phyloP scores from a whole-genome alignment of 1,284 basidiomycete species.

The Sphaerobolus stellatus region DNA sequence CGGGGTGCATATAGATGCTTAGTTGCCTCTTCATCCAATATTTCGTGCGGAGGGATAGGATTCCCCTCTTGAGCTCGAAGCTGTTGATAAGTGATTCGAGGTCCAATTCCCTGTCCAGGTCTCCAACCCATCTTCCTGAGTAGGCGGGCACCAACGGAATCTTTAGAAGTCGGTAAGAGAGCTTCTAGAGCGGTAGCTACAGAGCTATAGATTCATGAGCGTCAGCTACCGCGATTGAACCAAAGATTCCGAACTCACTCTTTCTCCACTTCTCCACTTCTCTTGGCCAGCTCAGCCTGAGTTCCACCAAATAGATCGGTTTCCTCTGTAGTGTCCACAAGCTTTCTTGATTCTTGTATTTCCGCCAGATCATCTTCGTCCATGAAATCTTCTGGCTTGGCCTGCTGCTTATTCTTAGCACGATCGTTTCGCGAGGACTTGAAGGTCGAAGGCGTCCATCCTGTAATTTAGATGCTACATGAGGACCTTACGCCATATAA shows the following conservation, averaged over 20 bases:
- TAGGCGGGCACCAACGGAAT: conserved; percentile 77
- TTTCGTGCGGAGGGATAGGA: conserved; percentile 43
- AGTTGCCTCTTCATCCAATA: conserved; percentile 73
- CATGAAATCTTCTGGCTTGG: conserved; percentile 92
- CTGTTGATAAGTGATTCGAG: conserved; percentile 79
- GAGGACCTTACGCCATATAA: too few relatives aligned
- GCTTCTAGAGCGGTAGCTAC: conserved; percentile 60
- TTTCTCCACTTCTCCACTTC: conserved; percentile 43
- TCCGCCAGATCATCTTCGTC: conserved; percentile 96
- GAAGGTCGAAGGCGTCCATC: conserved; percentile 93
- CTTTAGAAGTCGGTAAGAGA: conserved; percentile 60
- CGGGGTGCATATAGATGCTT: conserved; percentile 86
- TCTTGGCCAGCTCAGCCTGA: conserved; percentile 44
- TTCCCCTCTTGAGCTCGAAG: conserved; percentile 68
- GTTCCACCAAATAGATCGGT: conserved; percentile 67
- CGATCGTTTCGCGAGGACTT: conserved; percentile 80
- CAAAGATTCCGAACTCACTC: conserved; percentile 48
- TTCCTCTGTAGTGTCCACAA: conserved; percentile 76
- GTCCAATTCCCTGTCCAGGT: conserved; percentile 89
- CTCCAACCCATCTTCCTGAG: conserved; percentile 96
- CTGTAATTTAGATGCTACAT: conserved; percentile 38
- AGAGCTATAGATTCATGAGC: conserved; percentile 41
- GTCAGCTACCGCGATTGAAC: neutral
- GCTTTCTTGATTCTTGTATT: conserved; percentile 64
- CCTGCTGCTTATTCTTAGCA: conserved; percentile 57